Base-by-base conservation (phyloP, 2,329 filamentous ascomycete species). In the Zymoseptoria brevis region DNA sequence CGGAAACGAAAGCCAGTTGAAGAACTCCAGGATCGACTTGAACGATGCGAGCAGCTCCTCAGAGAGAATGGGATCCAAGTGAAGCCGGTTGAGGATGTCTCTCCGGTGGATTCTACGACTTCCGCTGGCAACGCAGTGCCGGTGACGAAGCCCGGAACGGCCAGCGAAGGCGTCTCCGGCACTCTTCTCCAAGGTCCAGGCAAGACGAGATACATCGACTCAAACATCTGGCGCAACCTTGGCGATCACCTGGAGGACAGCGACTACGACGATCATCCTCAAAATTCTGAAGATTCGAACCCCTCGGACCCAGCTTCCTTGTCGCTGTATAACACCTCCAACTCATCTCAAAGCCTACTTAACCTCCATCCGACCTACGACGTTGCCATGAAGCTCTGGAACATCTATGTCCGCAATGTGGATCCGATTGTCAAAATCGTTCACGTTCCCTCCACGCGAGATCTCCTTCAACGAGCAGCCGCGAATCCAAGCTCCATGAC, bases 381-480 rank as follows among this genome's bases (percentile, higher is more conserved):
- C 1, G 81, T 63, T 16, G 70, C 70, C 85, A 74, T 82, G 79
- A 81, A 69, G 64, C 74, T 16, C 70, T 78, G 22, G 73, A 87
- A 84, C 58, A 78, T 84, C 5, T 90, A 84, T 69, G 79, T 84
- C 57, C 83, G 87, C 62, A 89, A 88, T 58, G 86, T 90, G 4
- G 86, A 90, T 63, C 85, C 87, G 0, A 73, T 90, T 9, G 76
- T 87, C 63, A 89, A 88, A 70, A 76, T 90, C n/a, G 68, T 90
- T 8, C 88, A 91, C 70, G 75, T 86, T 0, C 87, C 87, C 0
- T 68, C 69, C 1, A 24, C 69, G 82, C 16, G 72, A 71, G 41
- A 80, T 8, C 83, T 85, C 5, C 81, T 85, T 70, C 82, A 83
- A 57, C 62, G 62, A 45, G 62, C 62, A 19, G 65, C 69, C 6